Evolutionary conservation across 805 yeast genomes (phyloP).

Genomic region (Hyphopichia homilentoma): DNA sequence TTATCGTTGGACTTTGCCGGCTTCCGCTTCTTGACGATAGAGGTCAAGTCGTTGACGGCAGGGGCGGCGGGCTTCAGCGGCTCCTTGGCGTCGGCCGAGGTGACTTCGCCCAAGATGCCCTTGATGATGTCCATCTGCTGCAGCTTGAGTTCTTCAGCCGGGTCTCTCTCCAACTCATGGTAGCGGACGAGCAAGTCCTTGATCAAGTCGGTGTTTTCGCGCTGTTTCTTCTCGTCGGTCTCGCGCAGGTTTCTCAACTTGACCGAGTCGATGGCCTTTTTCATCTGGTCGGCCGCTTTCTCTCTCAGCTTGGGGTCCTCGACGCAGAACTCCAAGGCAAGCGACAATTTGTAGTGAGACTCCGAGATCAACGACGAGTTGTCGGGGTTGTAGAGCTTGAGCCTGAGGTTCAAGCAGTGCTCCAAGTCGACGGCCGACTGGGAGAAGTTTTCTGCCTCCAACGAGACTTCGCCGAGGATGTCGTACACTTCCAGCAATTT

Average conservation of each 20-base stretch:
- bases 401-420: slow-evolving; percentile 52
- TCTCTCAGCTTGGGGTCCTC: slow-evolving; percentile 46
- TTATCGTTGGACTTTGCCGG: slow-evolving; percentile 3
- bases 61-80: slow-evolving; percentile 13
- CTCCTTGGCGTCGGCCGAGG: slow-evolving; percentile 11
- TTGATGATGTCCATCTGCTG: slow-evolving; percentile 52
- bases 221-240: slow-evolving; percentile 36
- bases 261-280: slow-evolving; percentile 45
- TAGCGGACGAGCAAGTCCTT: slow-evolving; percentile 55
- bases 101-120: slow-evolving; percentile 53
- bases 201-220: slow-evolving; percentile 44
- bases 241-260: slow-evolving; percentile 40
- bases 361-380: slow-evolving; percentile 64
- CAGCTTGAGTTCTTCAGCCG: slow-evolving; percentile 43
- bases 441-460: slow-evolving; percentile 82
- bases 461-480: slow-evolving; percentile 81
- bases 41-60: slow-evolving; percentile 57
- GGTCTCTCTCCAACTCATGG: slow-evolving; percentile 51
- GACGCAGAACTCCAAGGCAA: slow-evolving; percentile 71
- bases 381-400: slow-evolving; percentile 45
- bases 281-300: slow-evolving; percentile 53
- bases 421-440: slow-evolving; percentile 74
- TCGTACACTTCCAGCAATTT: slow-evolving; percentile 74
- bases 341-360: slow-evolving; percentile 73
- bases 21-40: slow-evolving; percentile 58